Evolutionary conservation across 2,329 filamentous ascomycete genomes (phyloP), one percentile per base, ranked within the genome.

Genomic region (Apiospora saccharicola): DNA sequence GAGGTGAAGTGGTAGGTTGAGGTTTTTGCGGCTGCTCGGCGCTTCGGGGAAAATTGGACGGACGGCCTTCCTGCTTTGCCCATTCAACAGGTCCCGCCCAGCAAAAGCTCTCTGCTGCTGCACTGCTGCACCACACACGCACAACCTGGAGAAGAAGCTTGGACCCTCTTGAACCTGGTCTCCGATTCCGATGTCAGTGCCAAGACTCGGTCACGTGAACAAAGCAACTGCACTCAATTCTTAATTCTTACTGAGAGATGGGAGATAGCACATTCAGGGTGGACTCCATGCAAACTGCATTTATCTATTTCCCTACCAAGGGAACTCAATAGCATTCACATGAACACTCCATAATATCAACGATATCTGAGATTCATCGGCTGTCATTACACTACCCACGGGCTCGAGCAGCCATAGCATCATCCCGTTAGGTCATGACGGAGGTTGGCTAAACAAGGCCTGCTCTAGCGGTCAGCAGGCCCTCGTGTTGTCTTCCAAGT

Each of bases 1-100:
- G 46, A 41, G 68, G 30, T 41, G 68, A 51, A 34, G 44, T 41
- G 24, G 34, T 68, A 37, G 68, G 34, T 44, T 70, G 68, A 70
- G 68, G 68, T 70, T 70, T 70, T 70, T 70, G 68, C 68, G 68
- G 68, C 67, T 41, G 57, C 57, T 64, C 57, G 57, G 57, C 67
- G 67, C 34, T 24, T 69, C 67, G 67, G 67, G 44, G 47, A 69
- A 69, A 69, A 47, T 69, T 69, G 67, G 67, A 37, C 44, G 67
- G 44, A 46, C 67, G 67, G 24, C 30, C 46, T 68, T 44, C 67
- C 67, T 68, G n/a, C 43, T 68, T 69, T n/a, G 67, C 67, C 44
- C 67, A 69, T 34, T 22, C 26, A 34, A 34, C 12, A n/a, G 43
- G 37, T 26, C n/a, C 16, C n/a, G 51, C 51, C 51, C 51, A 34